Conservation (phyloP, 108 stramenopile genomes). For the Pseudonitzschia multiseries region DNA sequence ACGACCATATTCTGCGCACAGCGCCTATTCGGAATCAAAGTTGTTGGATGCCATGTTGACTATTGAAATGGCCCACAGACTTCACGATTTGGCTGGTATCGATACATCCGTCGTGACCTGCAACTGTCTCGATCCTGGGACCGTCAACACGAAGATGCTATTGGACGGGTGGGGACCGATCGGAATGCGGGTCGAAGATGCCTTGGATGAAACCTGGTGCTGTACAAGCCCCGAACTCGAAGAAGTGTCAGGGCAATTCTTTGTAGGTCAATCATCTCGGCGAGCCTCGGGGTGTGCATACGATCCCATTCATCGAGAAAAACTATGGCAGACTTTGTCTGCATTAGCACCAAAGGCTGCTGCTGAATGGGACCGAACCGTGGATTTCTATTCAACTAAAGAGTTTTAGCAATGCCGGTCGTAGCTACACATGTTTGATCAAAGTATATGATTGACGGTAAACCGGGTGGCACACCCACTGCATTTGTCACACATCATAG, state of each 20-base stretch:
- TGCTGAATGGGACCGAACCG: constrained; percentile 25
- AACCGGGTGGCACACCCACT: too few species aligned
- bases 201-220: constrained; percentile 38
- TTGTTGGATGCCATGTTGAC: constrained; percentile 71
- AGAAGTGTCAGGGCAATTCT: constrained; percentile 31
- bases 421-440: too few species aligned
- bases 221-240: constrained; percentile 32
- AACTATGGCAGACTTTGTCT: constrained; percentile 34
- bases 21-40: constrained; percentile 81
- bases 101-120: constrained; percentile 37
- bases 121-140: constrained; percentile 83
- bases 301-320: constrained; percentile 29
- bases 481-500: too few species aligned
- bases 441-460: too few species aligned
- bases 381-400: neutral
- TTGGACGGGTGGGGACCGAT: constrained; percentile 90
- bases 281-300: constrained; percentile 31
- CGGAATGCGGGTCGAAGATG: constrained; percentile 56
- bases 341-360: constrained; percentile 37
- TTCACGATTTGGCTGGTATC: constrained; percentile 28
- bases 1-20: constrained; percentile 72
- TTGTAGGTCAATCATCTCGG: constrained; percentile 21
- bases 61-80: constrained; percentile 50
- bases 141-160: constrained; percentile 94
- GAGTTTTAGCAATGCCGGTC: too few species aligned